Base-by-base conservation (phyloP, 2,329 filamentous ascomycete genomes). In the Fusarium hainanense region DNA sequence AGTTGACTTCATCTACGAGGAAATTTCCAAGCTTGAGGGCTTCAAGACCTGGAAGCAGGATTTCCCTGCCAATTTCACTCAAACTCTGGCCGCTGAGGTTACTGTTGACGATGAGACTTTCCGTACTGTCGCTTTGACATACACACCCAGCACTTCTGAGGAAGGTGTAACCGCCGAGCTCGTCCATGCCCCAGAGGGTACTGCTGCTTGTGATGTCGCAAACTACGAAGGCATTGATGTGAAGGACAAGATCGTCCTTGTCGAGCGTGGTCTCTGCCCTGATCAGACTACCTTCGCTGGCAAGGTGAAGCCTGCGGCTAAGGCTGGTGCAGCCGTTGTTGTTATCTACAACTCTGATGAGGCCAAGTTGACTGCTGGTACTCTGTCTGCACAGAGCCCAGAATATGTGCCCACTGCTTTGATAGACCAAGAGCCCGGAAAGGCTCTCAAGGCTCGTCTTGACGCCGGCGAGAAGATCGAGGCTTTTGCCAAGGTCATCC, bases 401-500 rank as follows among this genome's bases (percentile, higher is more conserved):
- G 73, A 76, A 3, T 78, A 77, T 5, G 69, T 77, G 0, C 78
- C 78, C 0, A 65, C 74, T 1, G 77, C 60, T 0, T 71, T 78
- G 2, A 78, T 79, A 7, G 76, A 78, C n/a, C 74, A 78, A 52
- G 74, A 70, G 25, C 69, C 76, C 0, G 77, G 75, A 1, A 55
- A 70, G 14, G 72, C 74, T 0, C 52, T 79, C 3, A 77, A 76
- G 64, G 69, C 74, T 3, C 76, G 77, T 0, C 74, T 82, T 0
- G 72, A 68, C 0, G 77, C 75, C 1, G 80, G 80, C 13, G 75
- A 81, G 30, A 73, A 62, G 0, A 73, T 78, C n/a, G 77, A 74
- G 4, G 74, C 79, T 1, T 76, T 78, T n/a, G 78, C 81, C 6
- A 75, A 82, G 68, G 74, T 77, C n/a, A 69, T 75, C 32, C 69